Base-by-base conservation (phyloP, 139 green algal genomes). In the Chlorella vulgaris region DNA sequence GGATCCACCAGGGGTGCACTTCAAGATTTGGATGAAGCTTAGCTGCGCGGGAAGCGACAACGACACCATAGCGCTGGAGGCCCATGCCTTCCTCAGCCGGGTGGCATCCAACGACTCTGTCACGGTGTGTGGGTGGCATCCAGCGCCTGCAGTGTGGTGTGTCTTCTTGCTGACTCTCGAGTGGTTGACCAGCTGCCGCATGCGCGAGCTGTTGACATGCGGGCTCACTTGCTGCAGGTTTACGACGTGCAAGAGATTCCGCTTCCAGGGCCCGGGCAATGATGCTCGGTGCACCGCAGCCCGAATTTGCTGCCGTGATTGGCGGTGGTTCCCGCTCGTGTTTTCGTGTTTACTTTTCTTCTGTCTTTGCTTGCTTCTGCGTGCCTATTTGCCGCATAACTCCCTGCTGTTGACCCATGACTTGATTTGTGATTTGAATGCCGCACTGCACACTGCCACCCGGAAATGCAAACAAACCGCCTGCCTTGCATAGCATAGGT, bases 21-120 rank as follows among this genome's bases (percentile, higher is more conserved):
- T n/a, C 69, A 51, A 36, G 8, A 35, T 76, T 4, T 53, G 42
- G 28, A 63, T 76, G 69, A 76, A 43, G 28, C 69, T 76, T 26
- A 53, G n/a, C 8, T 76, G 69, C 43, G 39, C 69, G 10, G 4
- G 21, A 29, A 36, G 50, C 69, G 42, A 10, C 69, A 33, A 18
- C 29, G 69, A 76, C 43, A 61, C 69, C 15, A 38, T 76, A 13
- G 69, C 69, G 38, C 42, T 76, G 19, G 43, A 76, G 42, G 69
- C 69, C 7, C n/a, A 76, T 19, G 69, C 69, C 18, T 76, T 42
- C 43, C 43, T 61, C 7, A 19, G 35, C 26, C 38, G 35, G 2
- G n/a, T 42, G 6, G 69, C 8, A 19, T 19, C 5, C 40, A 22
- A 15, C 38, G 40, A 28, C 26, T 60, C 47, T 26, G 13, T 35